Conservation (phyloP, 805 yeast genomes). For the Candida loeiensis region DNA sequence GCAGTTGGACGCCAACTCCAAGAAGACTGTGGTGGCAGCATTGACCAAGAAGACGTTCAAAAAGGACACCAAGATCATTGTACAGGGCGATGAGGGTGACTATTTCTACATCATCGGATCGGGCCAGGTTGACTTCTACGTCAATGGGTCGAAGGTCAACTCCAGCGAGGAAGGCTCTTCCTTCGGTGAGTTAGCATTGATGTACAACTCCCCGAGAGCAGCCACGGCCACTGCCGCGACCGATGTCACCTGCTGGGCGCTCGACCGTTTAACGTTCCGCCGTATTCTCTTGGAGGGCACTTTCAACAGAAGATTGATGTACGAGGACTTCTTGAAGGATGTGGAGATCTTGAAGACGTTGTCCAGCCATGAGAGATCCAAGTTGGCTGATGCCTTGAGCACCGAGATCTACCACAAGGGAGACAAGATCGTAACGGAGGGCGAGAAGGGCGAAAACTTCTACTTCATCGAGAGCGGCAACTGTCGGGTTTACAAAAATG, state of each 20-base stretch:
- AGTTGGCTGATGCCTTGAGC: conserved; percentile 90
- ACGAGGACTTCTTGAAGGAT: conserved; percentile 81
- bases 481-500: conserved; percentile 67
- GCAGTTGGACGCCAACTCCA: conserved; percentile 74
- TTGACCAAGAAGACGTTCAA: conserved; percentile 65
- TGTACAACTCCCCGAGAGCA: conserved; percentile 97
- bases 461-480: conserved; percentile 64
- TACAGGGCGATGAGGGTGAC: conserved; percentile 94
- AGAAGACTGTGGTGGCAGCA: conserved; percentile 78
- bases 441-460: conserved; percentile 57
- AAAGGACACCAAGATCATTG: conserved; percentile 64
- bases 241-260: conserved; percentile 73
- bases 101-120: conserved; percentile 81
- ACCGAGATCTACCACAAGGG: conserved; percentile 72
- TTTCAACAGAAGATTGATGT: conserved; percentile 82
- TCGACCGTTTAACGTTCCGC: conserved; percentile 90
- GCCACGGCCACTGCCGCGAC: conserved; percentile 81
- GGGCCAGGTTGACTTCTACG: conserved; percentile 80
- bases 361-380: conserved; percentile 77
- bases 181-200: conserved; percentile 94
- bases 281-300: conserved; percentile 88
- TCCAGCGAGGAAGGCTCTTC: conserved; percentile 82
- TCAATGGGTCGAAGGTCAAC: conserved; percentile 66
- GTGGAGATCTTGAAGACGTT: conserved; percentile 77
- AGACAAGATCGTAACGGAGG: conserved; percentile 74